A percentile compares a stretch with the other conserved stretches of the same genome.
Conservation (phyloP, 805 yeast genomes). For the Hanseniaspora valbyensis region DNA sequence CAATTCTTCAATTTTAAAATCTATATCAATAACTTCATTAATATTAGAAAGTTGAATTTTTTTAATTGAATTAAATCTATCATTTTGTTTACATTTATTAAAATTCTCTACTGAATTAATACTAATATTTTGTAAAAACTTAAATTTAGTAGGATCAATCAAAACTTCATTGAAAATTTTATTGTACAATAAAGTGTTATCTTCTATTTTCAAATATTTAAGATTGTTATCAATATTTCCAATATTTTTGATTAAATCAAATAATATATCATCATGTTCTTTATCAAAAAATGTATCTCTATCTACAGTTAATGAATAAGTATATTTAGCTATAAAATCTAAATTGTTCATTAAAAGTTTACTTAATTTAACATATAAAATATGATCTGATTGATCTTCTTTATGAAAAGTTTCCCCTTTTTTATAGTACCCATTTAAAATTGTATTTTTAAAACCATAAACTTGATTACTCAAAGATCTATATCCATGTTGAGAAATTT, state of each 20-base stretch:
- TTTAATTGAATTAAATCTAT: background rate
- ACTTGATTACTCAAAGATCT: background rate
- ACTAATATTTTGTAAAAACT: background rate
- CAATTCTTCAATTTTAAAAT: background rate
- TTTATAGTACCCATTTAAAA: background rate
- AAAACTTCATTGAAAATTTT: background rate
- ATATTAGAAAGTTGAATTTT: background rate
- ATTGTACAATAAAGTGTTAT: background rate
- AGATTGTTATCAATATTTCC: background rate
- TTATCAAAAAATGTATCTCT: background rate
- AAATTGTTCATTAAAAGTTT: background rate
- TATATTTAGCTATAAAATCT: background rate
- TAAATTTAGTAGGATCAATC: background rate
- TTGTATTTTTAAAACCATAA: conserved; percentile 2
- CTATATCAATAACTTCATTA: background rate
- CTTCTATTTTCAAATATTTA: background rate
- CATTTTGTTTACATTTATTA: background rate
- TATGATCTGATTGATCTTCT: conserved; percentile 8
- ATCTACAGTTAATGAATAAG: background rate
- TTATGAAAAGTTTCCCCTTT: background rate
- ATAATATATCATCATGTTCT: background rate
- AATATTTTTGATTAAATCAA: background rate
- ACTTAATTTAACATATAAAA: background rate
- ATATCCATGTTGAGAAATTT: background rate
- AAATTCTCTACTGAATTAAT: background rate